Evolutionary conservation across 176 grass and related monocot genomes (phyloP).

Genomic region (Eremochloa ophiuroides): DNA sequence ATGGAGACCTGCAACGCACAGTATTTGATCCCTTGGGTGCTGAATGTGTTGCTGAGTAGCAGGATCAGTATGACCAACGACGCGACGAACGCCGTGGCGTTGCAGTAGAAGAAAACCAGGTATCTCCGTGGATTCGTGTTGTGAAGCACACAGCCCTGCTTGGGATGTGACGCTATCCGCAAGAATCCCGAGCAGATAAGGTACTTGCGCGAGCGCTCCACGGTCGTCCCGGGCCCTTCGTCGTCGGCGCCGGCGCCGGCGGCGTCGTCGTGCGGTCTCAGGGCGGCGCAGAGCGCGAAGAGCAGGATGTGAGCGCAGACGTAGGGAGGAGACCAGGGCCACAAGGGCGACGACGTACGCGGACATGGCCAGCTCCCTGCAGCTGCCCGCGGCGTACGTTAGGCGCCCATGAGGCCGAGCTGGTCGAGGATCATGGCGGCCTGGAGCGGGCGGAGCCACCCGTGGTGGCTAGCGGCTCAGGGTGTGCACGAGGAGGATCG

Average conservation of each 20-base stretch:
- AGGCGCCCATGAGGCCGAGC: conserved; percentile 42
- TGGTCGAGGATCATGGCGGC: conserved; percentile 38
- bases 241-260: not conserved
- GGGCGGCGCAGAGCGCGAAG: not conserved
- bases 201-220: conserved; percentile 36
- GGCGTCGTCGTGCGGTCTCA: too few relatives aligned
- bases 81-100: conserved; percentile 41
- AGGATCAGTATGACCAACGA: not conserved
- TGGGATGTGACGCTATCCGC: conserved; percentile 25
- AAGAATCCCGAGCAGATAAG: conserved; percentile 35
- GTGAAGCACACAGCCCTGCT: conserved; percentile 31
- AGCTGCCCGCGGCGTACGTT: conserved; percentile 39
- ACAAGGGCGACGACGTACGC: conserved; percentile 22
- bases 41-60: not conserved
- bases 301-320: conserved; percentile 29
- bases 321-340: conserved; percentile 7
- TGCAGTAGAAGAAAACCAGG: conserved; percentile 48
- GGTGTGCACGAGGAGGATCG: conserved; percentile 27
- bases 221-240: too few relatives aligned
- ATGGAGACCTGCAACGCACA: not conserved
- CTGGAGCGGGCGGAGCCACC: conserved; percentile 48
- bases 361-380: conserved; percentile 38
- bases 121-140: conserved; percentile 27
- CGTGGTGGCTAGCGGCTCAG: not conserved
- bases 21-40: not conserved